Base-by-base conservation (phyloP, 2,329 filamentous ascomycete species). In the Epichloe aotearoae region DNA sequence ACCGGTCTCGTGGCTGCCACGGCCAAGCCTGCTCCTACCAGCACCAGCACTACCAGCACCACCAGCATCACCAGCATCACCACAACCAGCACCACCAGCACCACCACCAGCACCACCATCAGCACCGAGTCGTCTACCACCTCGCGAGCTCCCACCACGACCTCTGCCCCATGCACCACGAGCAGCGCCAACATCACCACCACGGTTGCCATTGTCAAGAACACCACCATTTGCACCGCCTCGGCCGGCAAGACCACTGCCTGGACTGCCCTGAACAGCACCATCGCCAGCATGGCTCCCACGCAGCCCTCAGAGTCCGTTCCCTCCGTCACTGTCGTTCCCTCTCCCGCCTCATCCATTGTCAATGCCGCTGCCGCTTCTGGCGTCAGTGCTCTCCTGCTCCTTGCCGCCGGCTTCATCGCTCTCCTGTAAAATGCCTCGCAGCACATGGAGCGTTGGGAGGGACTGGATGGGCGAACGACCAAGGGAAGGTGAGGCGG, bases 1-100 rank as follows among this genome's bases (percentile, higher is more conserved):
- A 65, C 69, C 47, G 70, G 70, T 47, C 69, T 72, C 26, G 62
- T 71, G 50, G 61, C 66, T 44, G 64, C 68, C 10, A 65, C 63
- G 11, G 58, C 67, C 26, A 59, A 61, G 40, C 63, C 64, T 26
- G 56, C 56, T 46, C 59, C 59, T 46, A 47, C 47, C n/a, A 49
- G 65, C 6, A 62, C 58, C 44, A 57, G 57, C 20, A 54, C 15
- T n/a, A n/a, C n/a, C n/a, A 57, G 55, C n/a, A 49, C 65, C 6
- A 62, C 57, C 44, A 57, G 57, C 20, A 54, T 15, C 12, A 56
- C 58, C 45, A 57, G 57, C 23, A 23, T 5, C 5, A 54, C 58
- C n/a, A n/a, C n/a, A n/a, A n/a, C n/a, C 15, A 57, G 56, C 47
- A 47, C 41, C 41, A 51, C 52, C 33, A 58, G 55, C 49, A 55